A percentile compares a stretch with the other conserved stretches of the same genome.
Evolutionary conservation across 768 basidiomycete genomes (phyloP).

Genomic region (Pisolithus marmoratus): DNA sequence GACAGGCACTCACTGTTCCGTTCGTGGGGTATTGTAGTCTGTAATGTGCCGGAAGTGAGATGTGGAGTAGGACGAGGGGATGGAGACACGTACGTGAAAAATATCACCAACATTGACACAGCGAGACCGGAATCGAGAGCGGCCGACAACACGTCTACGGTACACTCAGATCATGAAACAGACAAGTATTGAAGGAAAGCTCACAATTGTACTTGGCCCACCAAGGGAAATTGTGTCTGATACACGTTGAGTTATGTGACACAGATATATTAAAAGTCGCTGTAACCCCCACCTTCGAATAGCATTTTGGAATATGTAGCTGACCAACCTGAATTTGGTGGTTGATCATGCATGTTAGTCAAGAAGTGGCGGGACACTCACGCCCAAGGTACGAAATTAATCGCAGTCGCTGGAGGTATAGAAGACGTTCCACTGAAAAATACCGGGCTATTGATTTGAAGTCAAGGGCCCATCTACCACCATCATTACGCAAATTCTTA

Average conservation of each 20-base stretch:
- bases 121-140: slow-evolving; percentile 70
- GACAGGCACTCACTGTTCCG: slow-evolving; percentile 23
- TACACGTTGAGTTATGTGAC: no score
- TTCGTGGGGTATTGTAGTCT: slow-evolving; percentile 52
- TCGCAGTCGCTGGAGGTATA: slow-evolving; percentile 63
- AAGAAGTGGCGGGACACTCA: no score
- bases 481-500: neutral
- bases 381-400: slow-evolving; percentile 62
- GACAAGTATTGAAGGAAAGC: slow-evolving; percentile 13
- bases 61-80: no score
- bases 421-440: slow-evolving; percentile 51
- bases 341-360: no score
- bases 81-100: slow-evolving; percentile 31
- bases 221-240: slow-evolving; percentile 51
- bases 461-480: neutral
- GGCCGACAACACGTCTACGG: slow-evolving; percentile 57
- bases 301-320: slow-evolving; percentile 60
- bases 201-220: slow-evolving; percentile 52
- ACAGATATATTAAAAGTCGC: no score
- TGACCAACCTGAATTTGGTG: slow-evolving; percentile 35
- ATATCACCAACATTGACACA: slow-evolving; percentile 47
- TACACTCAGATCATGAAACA: neutral
- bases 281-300: slow-evolving; percentile 35
- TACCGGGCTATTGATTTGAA: slow-evolving; percentile 32
- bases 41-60: no score